These are phyloP conservation scores for Hemisphaericaspora subhashii DNA, from an alignment of 1,139 yeast species.

Conservation along the genomic window DNA sequence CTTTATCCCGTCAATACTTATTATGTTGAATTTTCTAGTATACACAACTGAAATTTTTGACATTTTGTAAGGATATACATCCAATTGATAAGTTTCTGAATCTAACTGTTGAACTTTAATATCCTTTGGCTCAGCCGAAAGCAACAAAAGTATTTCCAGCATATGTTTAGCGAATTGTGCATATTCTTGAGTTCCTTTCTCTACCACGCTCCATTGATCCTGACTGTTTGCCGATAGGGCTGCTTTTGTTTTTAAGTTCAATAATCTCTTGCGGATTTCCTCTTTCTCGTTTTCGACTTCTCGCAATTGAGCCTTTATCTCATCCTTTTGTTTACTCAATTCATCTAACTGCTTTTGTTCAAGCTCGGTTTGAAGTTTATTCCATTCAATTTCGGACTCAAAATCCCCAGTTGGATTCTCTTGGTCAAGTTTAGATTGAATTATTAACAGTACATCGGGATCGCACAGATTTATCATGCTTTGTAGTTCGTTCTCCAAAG, in stretches of 20 bases:
- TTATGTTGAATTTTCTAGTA: neutral
- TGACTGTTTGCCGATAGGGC: slow-evolving; percentile 3
- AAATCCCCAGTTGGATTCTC: slow-evolving; percentile 1
- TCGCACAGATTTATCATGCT: slow-evolving; percentile 13
- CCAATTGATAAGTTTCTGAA: neutral
- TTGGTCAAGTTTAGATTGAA: neutral
- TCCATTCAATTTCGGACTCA: neutral
- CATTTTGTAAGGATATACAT: neutral
- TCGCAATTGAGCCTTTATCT: slow-evolving; percentile 9
- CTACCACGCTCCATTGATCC: slow-evolving; percentile 4
- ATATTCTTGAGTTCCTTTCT: slow-evolving; percentile 19
- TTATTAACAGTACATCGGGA: neutral
- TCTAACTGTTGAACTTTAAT: slow-evolving; percentile 1
- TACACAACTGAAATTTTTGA: neutral
- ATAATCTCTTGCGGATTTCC: slow-evolving; percentile 7
- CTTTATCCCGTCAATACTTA: neutral
- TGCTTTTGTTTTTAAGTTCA: slow-evolving; percentile 5
- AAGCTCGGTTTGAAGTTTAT: neutral
- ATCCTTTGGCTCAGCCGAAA: slow-evolving; percentile 13
- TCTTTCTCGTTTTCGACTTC: slow-evolving; percentile 9
- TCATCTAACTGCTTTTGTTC: slow-evolving; percentile 6
- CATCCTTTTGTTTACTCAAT: slow-evolving; percentile 7
- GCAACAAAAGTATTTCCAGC: slow-evolving; percentile 25
- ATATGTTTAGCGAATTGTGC: slow-evolving; percentile 35
- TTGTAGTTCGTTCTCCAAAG: slow-evolving; percentile 21